Conservation (phyloP, 2,329 filamentous ascomycete species). For the Zymoseptoria tritici region DNA sequence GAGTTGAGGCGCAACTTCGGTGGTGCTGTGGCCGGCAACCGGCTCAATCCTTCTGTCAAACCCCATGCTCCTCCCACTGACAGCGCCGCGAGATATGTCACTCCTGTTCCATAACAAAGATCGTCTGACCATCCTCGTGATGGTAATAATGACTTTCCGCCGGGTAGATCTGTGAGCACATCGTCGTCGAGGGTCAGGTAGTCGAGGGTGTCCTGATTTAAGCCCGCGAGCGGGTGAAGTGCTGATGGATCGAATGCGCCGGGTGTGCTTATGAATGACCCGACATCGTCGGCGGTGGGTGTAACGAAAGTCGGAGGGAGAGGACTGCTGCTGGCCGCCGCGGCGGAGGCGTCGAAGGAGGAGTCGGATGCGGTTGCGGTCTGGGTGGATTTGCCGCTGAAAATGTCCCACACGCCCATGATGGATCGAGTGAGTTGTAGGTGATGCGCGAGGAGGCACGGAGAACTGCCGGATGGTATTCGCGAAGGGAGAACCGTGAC, state of each 20-base stretch:
- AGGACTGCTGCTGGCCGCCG: conserved; percentile 18
- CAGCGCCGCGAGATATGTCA: conserved; percentile 85
- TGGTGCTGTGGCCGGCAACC: conserved; percentile 60
- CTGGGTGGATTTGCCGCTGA: conserved; percentile 47
- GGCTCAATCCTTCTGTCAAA: conserved; percentile 76
- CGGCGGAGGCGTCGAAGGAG: conserved; percentile 41
- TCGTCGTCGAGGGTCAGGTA: conserved; percentile 94
- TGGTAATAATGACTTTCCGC: conserved; percentile 77
- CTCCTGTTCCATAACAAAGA: conserved; percentile 92
- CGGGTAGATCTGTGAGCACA: conserved; percentile 75
- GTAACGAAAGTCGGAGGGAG: conserved; percentile 42
- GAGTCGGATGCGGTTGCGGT: conserved; percentile 35
- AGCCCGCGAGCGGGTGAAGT: conserved; percentile 85
- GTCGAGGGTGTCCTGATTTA: conserved; percentile 88
- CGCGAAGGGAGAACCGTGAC: neutral
- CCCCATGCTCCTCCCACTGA: conserved; percentile 86
- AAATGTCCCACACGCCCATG: conserved; percentile 54
- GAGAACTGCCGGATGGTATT: neutral
- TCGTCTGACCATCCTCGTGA: conserved; percentile 97
- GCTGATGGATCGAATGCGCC: conserved; percentile 77
- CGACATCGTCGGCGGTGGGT: conserved; percentile 65
- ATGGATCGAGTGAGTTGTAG: conserved; percentile 7
- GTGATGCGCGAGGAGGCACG: conserved; percentile 3
- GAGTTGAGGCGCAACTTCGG: conserved; percentile 91
- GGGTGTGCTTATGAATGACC: conserved; percentile 73